A percentile compares a stretch with the other conserved stretches of the same genome.
These are phyloP conservation scores for Nitzschia palea DNA, from an alignment of 108 stramenopile species.

Conservation along the genomic window DNA sequence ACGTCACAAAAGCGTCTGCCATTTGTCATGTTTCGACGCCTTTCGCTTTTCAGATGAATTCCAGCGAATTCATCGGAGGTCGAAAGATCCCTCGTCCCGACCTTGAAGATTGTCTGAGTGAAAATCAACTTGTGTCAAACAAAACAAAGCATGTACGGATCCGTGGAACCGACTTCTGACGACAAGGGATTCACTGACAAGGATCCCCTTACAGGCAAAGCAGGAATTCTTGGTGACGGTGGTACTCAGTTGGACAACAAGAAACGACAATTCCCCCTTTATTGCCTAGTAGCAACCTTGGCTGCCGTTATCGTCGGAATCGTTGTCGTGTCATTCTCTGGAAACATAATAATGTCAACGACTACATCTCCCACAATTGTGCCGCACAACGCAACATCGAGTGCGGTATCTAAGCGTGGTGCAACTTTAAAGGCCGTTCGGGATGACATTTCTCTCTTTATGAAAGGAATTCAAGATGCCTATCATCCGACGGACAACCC, in stretches of 20 bases:
- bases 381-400: background rate
- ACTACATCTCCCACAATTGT: background rate
- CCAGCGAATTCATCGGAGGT: no score
- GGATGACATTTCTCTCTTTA: conserved; percentile 4
- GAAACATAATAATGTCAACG: background rate
- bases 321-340: background rate
- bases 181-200: background rate
- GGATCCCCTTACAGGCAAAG: background rate
- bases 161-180: background rate
- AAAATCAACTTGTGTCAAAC: background rate
- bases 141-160: background rate
- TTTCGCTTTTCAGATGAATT: no score
- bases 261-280: no score
- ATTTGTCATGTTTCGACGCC: no score
- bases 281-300: background rate
- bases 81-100: no score
- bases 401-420: background rate
- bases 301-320: background rate
- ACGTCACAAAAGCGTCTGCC: no score
- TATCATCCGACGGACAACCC: conserved; percentile 23
- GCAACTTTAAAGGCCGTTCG: background rate
- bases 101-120: background rate
- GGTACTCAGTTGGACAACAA: no score
- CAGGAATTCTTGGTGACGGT: no score
- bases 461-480: conserved; percentile 11